Conservation (phyloP, 192 early-diverging fungal genomes). For the Coemansia furcata region DNA sequence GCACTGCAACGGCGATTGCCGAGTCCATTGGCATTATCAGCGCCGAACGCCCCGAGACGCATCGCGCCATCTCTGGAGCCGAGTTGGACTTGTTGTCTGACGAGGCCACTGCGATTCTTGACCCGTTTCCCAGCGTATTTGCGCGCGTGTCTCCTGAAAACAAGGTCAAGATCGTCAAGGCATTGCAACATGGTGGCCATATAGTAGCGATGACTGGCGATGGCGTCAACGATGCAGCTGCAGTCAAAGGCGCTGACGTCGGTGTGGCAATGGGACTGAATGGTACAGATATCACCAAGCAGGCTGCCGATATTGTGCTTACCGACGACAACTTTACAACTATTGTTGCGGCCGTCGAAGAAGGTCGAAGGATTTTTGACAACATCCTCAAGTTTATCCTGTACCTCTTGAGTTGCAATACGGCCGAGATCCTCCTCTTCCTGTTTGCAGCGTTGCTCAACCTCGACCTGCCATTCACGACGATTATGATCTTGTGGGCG, state of each 20-base stretch:
- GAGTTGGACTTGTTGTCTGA: conserved; percentile 92
- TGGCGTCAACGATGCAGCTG: conserved; percentile 95
- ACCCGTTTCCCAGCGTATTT: conserved; percentile 94
- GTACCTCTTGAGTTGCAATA: conserved; percentile 91
- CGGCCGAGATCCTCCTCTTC: conserved; percentile 92
- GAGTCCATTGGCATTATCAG: conserved; percentile 84
- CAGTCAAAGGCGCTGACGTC: conserved; percentile 93
- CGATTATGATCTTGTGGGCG: conserved; percentile 93
- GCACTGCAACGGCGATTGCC: conserved; percentile 92
- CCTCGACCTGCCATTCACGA: conserved; percentile 83
- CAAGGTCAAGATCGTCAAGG: conserved; percentile 93
- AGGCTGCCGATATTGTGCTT: conserved; percentile 95
- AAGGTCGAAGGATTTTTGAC: conserved; percentile 94
- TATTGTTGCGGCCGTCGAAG: conserved; percentile 89
- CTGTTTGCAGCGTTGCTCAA: conserved; percentile 73
- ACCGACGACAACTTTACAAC: conserved; percentile 95
- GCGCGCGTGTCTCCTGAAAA: conserved; percentile 95
- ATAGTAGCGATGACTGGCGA: conserved; percentile 94
- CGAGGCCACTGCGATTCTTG: conserved; percentile 72
- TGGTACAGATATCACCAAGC: conserved; percentile 97
- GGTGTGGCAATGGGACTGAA: conserved; percentile 97
- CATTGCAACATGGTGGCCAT: conserved; percentile 75
- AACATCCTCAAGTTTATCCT: conserved; percentile 98
- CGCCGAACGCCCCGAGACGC: conserved; percentile 50
- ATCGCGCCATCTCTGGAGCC: conserved; percentile 80